Percentiles rank a stretch among this genome's conserved stretches.
phyloP scores from a whole-genome alignment of 805 yeast genomes.

The Kazachstania psychrophila region DNA sequence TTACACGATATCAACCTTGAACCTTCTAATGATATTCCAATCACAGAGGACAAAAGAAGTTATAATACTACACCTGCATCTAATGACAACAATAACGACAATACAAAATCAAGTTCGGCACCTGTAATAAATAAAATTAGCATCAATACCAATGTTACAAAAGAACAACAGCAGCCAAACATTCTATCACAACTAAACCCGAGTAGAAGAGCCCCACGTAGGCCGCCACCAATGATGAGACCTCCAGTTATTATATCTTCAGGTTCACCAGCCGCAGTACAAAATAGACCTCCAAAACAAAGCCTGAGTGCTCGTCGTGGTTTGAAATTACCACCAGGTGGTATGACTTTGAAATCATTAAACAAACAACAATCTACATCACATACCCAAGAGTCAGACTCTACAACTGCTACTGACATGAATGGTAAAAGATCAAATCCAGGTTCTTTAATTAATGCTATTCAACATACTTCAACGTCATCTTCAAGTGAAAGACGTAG shows the following conservation, averaged over 20 bases:
- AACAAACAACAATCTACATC: constrained; percentile 9
- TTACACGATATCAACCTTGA: no score
- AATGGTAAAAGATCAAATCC: constrained; percentile 24
- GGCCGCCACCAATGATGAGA: constrained; percentile 10
- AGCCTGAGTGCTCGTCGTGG: constrained; percentile 80
- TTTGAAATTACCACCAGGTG: constrained; percentile 49
- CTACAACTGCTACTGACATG: constrained; percentile 19
- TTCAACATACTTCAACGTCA: constrained; percentile 29
- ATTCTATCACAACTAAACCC: constrained; percentile 16
- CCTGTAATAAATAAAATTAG: not conserved
- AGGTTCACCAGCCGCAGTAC: not conserved
- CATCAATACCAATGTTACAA: not conserved
- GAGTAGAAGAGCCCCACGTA: constrained; percentile 23
- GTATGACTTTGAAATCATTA: constrained; percentile 26
- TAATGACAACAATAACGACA: constrained; percentile 10
- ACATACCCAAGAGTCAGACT: constrained; percentile 24
- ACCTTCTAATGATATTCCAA: no score
- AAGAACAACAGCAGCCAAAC: not conserved
- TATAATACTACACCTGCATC: no score
- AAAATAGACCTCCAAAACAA: constrained; percentile 44
- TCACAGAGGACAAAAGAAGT: no score
- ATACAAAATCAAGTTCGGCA: not conserved
- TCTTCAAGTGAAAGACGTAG: constrained; percentile 19
- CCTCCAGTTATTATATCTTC: not conserved
- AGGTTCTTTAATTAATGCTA: constrained; percentile 24